These are phyloP conservation scores for Choiromyces venosus DNA, from an alignment of 495 filamentous ascomycete genomes.

Conservation along the genomic window DNA sequence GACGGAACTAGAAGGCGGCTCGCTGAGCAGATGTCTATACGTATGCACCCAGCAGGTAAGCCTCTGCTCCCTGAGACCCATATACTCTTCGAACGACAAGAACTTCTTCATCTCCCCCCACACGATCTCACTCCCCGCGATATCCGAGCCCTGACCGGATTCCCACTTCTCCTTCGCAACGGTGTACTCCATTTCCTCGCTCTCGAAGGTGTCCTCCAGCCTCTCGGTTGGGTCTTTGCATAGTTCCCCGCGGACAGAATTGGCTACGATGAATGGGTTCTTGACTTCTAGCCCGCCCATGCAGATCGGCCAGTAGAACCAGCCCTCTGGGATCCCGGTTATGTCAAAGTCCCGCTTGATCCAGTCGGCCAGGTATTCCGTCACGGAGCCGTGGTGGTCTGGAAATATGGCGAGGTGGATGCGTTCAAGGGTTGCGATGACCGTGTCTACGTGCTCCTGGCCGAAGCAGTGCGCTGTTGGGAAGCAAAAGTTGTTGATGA, in stretches of 20 bases:
- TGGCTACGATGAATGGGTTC: constrained; percentile 40
- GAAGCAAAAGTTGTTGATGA: constrained; percentile 61
- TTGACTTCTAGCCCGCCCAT: constrained; percentile 43
- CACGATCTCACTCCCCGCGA: background rate
- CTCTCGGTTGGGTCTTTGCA: constrained; percentile 10
- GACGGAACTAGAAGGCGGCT: background rate
- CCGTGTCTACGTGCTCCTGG: constrained; percentile 57
- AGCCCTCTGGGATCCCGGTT: constrained; percentile 58
- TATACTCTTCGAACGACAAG: constrained; percentile 15
- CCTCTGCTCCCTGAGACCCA: constrained; percentile 5
- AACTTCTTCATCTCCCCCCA: background rate
- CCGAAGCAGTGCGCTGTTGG: constrained; percentile 60
- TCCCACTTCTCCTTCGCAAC: constrained; percentile 19
- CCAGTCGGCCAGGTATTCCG: constrained; percentile 53
- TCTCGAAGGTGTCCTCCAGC: background rate
- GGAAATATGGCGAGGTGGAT: constrained; percentile 56
- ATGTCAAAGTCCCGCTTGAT: constrained; percentile 55
- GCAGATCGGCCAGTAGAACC: constrained; percentile 52
- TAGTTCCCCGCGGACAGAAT: constrained; percentile 34
- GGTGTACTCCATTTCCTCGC: background rate
- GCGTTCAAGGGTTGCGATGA: constrained; percentile 54
- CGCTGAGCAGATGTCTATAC: constrained; percentile 1
- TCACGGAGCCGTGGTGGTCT: constrained; percentile 49
- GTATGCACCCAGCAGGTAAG: constrained; percentile 1
- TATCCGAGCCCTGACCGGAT: background rate